Percentiles rank a stretch among this genome's conserved stretches.
Evolutionary conservation across 177 flowering plant genomes (phyloP).

Genomic region (Vitis hybrid): DNA sequence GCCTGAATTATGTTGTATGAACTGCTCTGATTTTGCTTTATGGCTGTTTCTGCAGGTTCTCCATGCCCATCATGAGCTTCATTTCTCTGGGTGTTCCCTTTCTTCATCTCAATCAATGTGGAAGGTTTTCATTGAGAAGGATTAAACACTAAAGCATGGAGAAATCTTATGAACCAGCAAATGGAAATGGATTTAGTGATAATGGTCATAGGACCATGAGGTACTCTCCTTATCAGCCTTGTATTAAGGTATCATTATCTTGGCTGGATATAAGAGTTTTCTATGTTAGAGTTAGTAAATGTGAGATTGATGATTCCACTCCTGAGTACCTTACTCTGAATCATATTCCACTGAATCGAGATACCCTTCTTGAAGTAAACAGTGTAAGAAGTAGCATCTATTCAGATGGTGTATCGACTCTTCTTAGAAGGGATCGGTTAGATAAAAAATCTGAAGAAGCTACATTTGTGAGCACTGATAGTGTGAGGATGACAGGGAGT

Average conservation of each 20-base stretch:
- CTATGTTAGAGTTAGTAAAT: conserved; percentile 76
- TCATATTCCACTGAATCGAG: conserved; percentile 63
- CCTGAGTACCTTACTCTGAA: conserved; percentile 63
- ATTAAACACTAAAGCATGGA: conserved; percentile 24
- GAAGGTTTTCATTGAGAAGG: conserved; percentile 14
- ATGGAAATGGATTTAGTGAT: conserved; percentile 29
- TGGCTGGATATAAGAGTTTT: conserved; percentile 85
- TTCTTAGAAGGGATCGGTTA: conserved; percentile 67
- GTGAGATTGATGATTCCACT: conserved; percentile 52
- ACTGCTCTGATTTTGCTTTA: not conserved
- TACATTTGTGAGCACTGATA: conserved; percentile 81
- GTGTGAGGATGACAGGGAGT: conserved; percentile 63
- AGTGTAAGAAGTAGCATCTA: conserved; percentile 51
- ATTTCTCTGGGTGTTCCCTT: conserved; percentile 7
- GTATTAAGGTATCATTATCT: conserved; percentile 27
- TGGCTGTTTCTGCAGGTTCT: conserved; percentile 23
- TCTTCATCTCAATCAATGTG: conserved; percentile 17
- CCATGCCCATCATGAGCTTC: conserved; percentile 8
- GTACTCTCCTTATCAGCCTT: conserved; percentile 31
- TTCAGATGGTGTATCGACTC: conserved; percentile 51
- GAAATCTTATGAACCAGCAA: conserved; percentile 24
- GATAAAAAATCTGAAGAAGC: conserved; percentile 84
- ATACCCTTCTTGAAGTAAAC: conserved; percentile 73
- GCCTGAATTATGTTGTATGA: not conserved
- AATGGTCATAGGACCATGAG: conserved; percentile 35